phyloP scores from a whole-genome alignment of 345 rosid species.

The Sapria himalayana region DNA sequence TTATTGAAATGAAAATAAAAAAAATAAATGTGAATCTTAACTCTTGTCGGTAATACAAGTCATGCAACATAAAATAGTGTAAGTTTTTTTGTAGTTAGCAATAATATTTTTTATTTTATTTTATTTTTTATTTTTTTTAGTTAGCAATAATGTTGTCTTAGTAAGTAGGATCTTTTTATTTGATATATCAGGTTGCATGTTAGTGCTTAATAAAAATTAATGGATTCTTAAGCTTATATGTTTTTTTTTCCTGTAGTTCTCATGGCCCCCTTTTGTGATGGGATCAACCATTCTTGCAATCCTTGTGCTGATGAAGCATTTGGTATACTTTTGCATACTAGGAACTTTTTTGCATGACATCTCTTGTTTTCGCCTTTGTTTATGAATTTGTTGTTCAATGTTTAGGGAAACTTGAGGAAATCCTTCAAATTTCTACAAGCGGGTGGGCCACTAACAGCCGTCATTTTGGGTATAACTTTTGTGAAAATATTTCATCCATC shows the following conservation, averaged over 20 bases:
- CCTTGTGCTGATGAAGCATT: conserved; percentile 71
- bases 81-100: no score
- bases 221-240: no score
- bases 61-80: no score
- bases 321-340: conserved; percentile 29
- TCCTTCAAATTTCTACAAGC: conserved; percentile 61
- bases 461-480: conserved; percentile 61
- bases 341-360: not conserved
- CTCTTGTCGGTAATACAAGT: no score
- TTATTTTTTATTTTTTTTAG: no score
- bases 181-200: conserved; percentile 8
- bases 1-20: no score
- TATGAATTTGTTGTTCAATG: conserved; percentile 12
- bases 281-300: conserved; percentile 68
- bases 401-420: conserved; percentile 85
- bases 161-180: not conserved
- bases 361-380: not conserved
- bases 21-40: no score
- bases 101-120: no score
- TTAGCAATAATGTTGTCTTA: no score
- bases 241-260: conserved; percentile 76
- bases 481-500: conserved; percentile 68
- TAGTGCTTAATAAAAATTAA: no score
- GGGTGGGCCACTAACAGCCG: conserved; percentile 87
- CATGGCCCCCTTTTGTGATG: conserved; percentile 97